These are phyloP conservation scores for Moniliella sp. DNA, from an alignment of 1,284 basidiomycete genomes.

Conservation along the genomic window DNA sequence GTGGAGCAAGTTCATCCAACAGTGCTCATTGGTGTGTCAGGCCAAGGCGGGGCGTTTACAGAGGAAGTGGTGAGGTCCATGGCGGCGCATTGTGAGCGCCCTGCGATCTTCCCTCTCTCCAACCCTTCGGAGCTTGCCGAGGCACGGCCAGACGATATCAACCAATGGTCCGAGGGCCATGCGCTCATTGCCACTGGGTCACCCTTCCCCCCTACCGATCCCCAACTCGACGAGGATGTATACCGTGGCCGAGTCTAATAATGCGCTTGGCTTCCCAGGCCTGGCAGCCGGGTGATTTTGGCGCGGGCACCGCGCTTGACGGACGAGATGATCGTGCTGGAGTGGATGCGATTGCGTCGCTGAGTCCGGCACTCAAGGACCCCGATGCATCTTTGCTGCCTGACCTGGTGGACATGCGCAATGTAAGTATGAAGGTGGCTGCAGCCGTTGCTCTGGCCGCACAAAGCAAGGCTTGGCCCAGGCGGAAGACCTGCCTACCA, in stretches of 20 bases:
- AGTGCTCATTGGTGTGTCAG: constrained; percentile 70
- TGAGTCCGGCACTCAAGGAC: not conserved
- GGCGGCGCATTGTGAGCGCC: constrained; percentile 61
- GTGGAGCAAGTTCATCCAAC: constrained; percentile 71
- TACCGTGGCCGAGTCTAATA: not conserved
- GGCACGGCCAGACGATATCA: constrained; percentile 53
- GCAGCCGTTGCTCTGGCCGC: not conserved
- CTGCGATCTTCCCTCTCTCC: constrained; percentile 87
- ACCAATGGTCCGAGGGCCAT: constrained; percentile 44
- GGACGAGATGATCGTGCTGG: not conserved
- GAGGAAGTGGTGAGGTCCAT: constrained; percentile 55
- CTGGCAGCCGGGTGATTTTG: not conserved
- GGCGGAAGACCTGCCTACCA: not conserved
- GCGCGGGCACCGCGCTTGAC: not conserved
- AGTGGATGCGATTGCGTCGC: not conserved
- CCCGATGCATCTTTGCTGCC: not conserved
- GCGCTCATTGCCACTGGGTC: constrained; percentile 74
- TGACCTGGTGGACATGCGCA: not conserved
- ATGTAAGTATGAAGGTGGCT: not conserved
- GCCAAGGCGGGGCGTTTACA: constrained; percentile 61
- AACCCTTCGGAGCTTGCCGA: constrained; percentile 69
- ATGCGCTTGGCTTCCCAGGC: not conserved
- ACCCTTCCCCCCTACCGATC: constrained; percentile 46
- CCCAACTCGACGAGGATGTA: not conserved
- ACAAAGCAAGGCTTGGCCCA: not conserved